Evolutionary conservation across 768 basidiomycete genomes (phyloP).

Genomic region (Tulasnella sp.): DNA sequence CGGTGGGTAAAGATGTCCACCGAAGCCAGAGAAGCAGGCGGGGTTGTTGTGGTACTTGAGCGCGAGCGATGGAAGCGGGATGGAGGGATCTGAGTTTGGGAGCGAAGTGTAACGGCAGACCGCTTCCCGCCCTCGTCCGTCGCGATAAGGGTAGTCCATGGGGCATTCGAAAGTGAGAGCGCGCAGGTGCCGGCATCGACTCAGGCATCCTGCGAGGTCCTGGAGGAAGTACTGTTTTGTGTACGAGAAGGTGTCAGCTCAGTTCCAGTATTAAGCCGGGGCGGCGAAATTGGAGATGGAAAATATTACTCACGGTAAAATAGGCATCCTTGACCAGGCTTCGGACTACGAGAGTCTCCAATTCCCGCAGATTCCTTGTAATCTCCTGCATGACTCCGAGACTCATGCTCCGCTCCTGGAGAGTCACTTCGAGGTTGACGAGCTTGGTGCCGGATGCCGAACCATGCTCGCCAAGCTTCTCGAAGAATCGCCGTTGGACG

Average conservation of each 20-base stretch:
- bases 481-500: slow-evolving; percentile 22
- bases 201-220: slow-evolving; percentile 22
- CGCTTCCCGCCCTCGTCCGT: background rate
- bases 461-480: slow-evolving; percentile 19
- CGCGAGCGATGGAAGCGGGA: slow-evolving; percentile 10
- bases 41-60: background rate
- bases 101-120: background rate
- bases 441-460: slow-evolving; percentile 13
- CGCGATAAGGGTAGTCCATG: background rate
- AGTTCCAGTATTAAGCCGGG: background rate
- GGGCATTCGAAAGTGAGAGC: slow-evolving; percentile 13
- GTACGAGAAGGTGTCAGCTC: slow-evolving; percentile 5
- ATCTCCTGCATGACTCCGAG: slow-evolving; percentile 25
- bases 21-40: slow-evolving; percentile 1
- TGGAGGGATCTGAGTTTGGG: slow-evolving; percentile 22
- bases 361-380: slow-evolving; percentile 21
- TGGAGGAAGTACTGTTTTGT: slow-evolving; percentile 22
- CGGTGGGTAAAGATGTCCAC: slow-evolving; percentile 20
- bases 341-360: slow-evolving; percentile 15
- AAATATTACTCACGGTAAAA: slow-evolving; percentile 18
- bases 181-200: slow-evolving; percentile 18
- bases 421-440: background rate
- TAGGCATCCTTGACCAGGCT: slow-evolving; percentile 19
- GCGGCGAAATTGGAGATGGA: background rate
- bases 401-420: background rate